Evolutionary conservation across 208 protist species (phyloP).

Genomic region (Strigomonas galati): DNA sequence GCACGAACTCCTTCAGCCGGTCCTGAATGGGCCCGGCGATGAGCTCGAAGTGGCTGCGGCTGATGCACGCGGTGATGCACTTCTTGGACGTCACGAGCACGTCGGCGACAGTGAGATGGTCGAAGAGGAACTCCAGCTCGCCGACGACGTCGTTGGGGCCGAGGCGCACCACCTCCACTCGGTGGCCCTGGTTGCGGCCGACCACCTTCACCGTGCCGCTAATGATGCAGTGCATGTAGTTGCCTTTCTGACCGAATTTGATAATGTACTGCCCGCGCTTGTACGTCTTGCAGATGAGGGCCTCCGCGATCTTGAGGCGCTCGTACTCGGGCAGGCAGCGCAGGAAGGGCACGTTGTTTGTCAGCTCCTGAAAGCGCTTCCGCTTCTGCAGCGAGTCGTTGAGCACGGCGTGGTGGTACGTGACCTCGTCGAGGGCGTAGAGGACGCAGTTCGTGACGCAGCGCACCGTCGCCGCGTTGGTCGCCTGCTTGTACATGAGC

Average conservation of each 20-base stretch:
- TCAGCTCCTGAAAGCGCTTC: slow-evolving; percentile 62
- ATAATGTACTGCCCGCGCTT: slow-evolving; percentile 66
- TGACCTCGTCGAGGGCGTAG: slow-evolving; percentile 80
- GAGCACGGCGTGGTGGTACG: slow-evolving; percentile 81
- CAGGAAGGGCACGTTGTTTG: slow-evolving; percentile 67
- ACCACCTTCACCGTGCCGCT: slow-evolving; percentile 79
- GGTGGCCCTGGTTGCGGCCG: slow-evolving; percentile 54
- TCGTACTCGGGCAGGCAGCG: slow-evolving; percentile 77
- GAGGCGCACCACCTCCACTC: slow-evolving; percentile 65
- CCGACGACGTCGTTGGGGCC: slow-evolving; percentile 73
- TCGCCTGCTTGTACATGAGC: slow-evolving; percentile 85
- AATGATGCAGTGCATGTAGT: slow-evolving; percentile 77
- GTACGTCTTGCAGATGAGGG: slow-evolving; percentile 63
- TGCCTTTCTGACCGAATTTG: slow-evolving; percentile 58
- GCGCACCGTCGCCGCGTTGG: slow-evolving; percentile 76
- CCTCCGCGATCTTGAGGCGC: slow-evolving; percentile 84
- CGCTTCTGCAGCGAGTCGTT: slow-evolving; percentile 61
- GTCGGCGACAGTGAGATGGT: slow-evolving; percentile 79
- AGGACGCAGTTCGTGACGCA: slow-evolving; percentile 70
- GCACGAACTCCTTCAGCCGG: slow-evolving; percentile 76
- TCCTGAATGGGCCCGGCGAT: slow-evolving; percentile 81
- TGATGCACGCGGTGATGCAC: slow-evolving; percentile 69
- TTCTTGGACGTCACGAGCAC: slow-evolving; percentile 60
- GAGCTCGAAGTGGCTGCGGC: slow-evolving; percentile 83
- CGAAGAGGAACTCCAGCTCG: slow-evolving; percentile 89